Conservation (phyloP, 768 basidiomycete genomes). For the Psilocybe cubensis region DNA sequence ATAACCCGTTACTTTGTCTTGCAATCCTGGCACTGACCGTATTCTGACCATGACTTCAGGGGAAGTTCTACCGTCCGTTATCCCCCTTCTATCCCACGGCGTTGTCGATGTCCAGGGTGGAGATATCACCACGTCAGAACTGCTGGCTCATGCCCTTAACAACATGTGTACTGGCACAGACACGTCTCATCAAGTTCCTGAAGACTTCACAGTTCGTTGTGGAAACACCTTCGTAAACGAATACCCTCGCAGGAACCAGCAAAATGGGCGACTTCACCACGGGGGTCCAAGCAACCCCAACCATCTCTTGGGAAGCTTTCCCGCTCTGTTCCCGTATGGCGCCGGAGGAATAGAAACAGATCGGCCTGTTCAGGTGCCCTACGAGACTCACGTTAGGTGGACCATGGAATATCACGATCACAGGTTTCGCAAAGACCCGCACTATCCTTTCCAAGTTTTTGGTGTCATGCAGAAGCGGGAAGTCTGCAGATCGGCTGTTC, state of each 20-base stretch:
- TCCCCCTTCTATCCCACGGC: no score
- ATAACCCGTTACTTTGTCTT: no score
- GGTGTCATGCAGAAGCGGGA: conserved; percentile 32
- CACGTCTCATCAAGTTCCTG: no score
- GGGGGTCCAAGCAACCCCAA: conserved; percentile 28
- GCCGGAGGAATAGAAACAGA: conserved; percentile 33
- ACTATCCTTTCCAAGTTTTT: conserved; percentile 33
- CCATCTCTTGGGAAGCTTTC: conserved; percentile 34
- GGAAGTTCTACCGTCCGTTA: no score
- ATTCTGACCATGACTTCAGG: conserved; percentile 10
- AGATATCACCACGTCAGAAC: conserved; percentile 19
- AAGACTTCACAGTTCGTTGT: conserved; percentile 8
- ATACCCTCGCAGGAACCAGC: conserved; percentile 15
- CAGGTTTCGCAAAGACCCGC: conserved; percentile 29
- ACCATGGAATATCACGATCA: conserved; percentile 30
- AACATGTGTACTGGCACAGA: conserved; percentile 17
- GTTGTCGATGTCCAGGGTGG: no score
- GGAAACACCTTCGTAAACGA: conserved; percentile 32
- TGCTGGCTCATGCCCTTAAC: conserved; percentile 24
- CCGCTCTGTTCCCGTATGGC: conserved; percentile 38
- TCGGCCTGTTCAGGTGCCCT: conserved; percentile 20
- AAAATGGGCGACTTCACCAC: conserved; percentile 17
- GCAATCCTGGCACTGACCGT: no score
- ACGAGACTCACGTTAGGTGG: conserved; percentile 33
- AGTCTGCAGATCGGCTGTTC: conserved; percentile 18